A percentile compares a stretch with the other conserved stretches of the same genome.
Evolutionary conservation across 2,329 filamentous ascomycete genomes (phyloP).

Genomic region (Chaetomium globosum): DNA sequence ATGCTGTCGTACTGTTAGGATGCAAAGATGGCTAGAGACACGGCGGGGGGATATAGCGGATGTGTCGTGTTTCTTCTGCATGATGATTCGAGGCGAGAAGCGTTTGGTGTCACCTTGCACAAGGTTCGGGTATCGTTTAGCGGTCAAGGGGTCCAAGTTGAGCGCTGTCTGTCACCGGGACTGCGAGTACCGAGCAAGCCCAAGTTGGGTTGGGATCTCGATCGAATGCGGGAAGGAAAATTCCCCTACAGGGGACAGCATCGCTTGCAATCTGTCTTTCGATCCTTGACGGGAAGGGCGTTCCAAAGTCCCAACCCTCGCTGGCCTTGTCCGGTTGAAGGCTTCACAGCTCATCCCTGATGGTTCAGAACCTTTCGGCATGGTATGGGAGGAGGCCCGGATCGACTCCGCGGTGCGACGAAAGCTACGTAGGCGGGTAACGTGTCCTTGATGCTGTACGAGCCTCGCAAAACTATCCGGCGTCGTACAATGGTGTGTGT

Average conservation of each 20-base stretch:
- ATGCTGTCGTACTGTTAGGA: neutral
- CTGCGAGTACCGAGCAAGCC: constrained; percentile 1
- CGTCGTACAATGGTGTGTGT: neutral
- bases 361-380: neutral
- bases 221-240: neutral
- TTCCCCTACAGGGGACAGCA: neutral
- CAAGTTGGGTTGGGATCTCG: constrained; percentile 3
- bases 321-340: neutral
- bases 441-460: neutral
- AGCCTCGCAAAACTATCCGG: neutral
- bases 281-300: neutral
- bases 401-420: neutral
- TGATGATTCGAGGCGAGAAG: neutral
- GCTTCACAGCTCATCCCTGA: neutral
- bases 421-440: neutral
- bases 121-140: constrained; percentile 1
- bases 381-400: neutral
- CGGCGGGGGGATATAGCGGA: constrained; percentile 3
- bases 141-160: neutral
- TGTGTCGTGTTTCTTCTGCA: neutral
- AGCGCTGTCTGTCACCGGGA: neutral
- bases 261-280: neutral
- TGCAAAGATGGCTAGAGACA: neutral
- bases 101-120: neutral
- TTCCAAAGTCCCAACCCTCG: neutral